Evolutionary conservation across 2,329 filamentous ascomycete genomes (phyloP), one percentile per base, ranked within the genome.

Genomic region (Arthrobotrys megalospora): DNA sequence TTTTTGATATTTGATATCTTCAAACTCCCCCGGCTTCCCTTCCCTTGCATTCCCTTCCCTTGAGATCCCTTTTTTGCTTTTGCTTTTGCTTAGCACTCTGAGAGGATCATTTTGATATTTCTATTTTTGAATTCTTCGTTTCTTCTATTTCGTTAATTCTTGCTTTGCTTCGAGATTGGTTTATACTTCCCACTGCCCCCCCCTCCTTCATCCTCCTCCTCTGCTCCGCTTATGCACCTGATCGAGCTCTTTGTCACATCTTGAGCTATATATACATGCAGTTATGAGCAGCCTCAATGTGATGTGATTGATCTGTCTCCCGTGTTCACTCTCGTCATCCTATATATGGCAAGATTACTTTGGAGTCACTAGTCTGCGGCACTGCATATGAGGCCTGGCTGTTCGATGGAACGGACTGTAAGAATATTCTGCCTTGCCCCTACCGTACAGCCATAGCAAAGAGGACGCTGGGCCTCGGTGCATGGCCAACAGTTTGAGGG

Each of bases 201-300:
- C 7, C 16, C 45, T 19, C 21, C n/a, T n/a, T n/a, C 8, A 19
- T 19, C 24, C 50, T 53, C 34, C 50, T 12, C 16, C 45, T 19
- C 21, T 19, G 16, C 11, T 19, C n/a, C 16, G 10, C 11, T 28
- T 58, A 58, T 41, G 52, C 52, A 58, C 34, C 16, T 16, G n/a
- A 36, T 58, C n/a, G 52, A 58, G 52, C 52, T 58, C 52, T 21
- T 6, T 32, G 10, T 41, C 52, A 41, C 52, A 41, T 55, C 14
- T 19, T 6, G 14, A 19, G 21, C 14, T 58, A 58, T 41, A 41
- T 41, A 58, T 41, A 58, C 28, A 53, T 53, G 14, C 28, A 53
- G 7, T 6, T 52, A 24, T n/a, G 10, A 53, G 50, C 50, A 53
- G 50, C 50, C 50, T 36, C 12, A 7, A n/a, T 16, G 36, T 38